These are phyloP conservation scores for Solanum hybrid DNA, from an alignment of 305 asterid genomes.

Conservation along the genomic window DNA sequence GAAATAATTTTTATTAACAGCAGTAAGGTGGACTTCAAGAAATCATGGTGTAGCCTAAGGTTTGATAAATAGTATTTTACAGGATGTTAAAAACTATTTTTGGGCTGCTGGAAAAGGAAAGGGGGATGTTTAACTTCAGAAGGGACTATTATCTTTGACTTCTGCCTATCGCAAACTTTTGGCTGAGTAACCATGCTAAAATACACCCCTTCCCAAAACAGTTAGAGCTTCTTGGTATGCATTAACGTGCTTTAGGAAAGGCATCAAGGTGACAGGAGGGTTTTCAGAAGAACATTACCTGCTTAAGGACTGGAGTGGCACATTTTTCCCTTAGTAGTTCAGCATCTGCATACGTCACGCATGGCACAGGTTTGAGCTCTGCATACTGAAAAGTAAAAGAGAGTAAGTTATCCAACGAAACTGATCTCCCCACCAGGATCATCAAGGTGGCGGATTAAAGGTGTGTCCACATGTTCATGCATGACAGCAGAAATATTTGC, in stretches of 20 bases:
- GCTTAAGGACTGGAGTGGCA: conserved; percentile 80
- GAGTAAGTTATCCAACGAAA: conserved; percentile 5
- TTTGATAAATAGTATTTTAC: neutral
- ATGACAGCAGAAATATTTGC: neutral
- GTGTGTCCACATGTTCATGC: neutral
- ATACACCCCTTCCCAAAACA: neutral
- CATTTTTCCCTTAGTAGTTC: conserved; percentile 62
- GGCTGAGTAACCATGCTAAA: neutral
- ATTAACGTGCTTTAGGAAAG: neutral
- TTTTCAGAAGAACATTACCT: conserved; percentile 33
- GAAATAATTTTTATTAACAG: neutral
- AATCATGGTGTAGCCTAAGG: neutral
- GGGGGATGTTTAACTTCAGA: neutral
- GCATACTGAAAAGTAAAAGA: conserved; percentile 55
- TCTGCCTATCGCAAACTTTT: neutral
- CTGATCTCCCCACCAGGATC: neutral
- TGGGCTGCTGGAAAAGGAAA: neutral
- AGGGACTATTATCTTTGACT: neutral
- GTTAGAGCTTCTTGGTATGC: neutral
- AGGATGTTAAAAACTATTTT: neutral
- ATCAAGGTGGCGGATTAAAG: neutral
- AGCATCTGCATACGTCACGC: conserved; percentile 86
- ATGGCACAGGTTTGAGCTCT: conserved; percentile 96
- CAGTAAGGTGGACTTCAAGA: neutral
- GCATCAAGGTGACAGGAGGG: neutral